A percentile compares a stretch with the other conserved stretches of the same genome.
These are phyloP conservation scores for Sequoia sempervirens DNA, from an alignment of 75 land plant species.

Conservation along the genomic window DNA sequence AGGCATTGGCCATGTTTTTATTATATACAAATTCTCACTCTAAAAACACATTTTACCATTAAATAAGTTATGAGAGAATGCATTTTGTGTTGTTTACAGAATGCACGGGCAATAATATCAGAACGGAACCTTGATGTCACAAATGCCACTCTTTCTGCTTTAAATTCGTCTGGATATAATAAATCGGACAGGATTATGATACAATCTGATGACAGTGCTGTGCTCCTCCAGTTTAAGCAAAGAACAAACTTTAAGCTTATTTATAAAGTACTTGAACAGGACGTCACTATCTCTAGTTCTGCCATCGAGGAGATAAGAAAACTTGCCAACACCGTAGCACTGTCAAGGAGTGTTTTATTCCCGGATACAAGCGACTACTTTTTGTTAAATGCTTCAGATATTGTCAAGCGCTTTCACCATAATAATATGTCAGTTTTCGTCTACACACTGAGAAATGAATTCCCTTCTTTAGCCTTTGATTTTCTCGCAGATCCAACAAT, in stretches of 20 bases:
- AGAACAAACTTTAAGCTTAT: constrained; percentile 34
- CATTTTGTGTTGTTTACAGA: constrained; percentile 22
- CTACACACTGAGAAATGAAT: constrained; percentile 54
- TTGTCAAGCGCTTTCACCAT: constrained; percentile 42
- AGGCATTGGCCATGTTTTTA: constrained; percentile 29
- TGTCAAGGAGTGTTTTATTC: constrained; percentile 34
- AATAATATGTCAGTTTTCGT: constrained; percentile 70
- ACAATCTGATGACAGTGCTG: constrained; percentile 65
- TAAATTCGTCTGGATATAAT: background rate
- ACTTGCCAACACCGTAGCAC: constrained; percentile 35
- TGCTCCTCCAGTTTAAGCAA: constrained; percentile 35
- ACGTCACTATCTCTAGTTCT: constrained; percentile 21
- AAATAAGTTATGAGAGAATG: background rate
- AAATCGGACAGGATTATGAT: constrained; percentile 22
- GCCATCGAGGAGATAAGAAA: constrained; percentile 38
- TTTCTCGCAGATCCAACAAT: constrained; percentile 62
- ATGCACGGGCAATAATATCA: background rate
- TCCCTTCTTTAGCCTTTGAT: constrained; percentile 40
- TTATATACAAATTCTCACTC: constrained; percentile 21
- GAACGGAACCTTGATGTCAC: background rate
- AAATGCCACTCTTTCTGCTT: background rate
- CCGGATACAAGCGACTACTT: constrained; percentile 5
- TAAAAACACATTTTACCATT: constrained; percentile 17
- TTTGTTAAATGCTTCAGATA: constrained; percentile 25
- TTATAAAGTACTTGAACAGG: constrained; percentile 9